Percentiles rank a stretch among this genome's conserved stretches.
Evolutionary conservation across 192 early-diverging fungal species (phyloP).

Genomic region (Linderina pennispora): DNA sequence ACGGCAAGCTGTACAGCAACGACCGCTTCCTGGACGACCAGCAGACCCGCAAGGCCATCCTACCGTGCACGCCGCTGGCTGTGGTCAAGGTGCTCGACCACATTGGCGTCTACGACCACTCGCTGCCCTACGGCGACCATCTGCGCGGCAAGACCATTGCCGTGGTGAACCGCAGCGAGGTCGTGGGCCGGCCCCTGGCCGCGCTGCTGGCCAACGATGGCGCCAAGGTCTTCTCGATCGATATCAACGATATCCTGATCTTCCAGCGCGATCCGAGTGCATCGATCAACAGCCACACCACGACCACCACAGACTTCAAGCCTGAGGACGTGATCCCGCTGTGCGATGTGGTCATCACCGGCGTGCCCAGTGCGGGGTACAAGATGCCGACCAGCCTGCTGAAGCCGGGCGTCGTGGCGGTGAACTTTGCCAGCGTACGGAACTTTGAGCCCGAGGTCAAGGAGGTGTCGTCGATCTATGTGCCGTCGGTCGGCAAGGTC

Average conservation of each 20-base stretch:
- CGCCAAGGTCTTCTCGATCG: constrained; percentile 93
- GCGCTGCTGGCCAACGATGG: constrained; percentile 98
- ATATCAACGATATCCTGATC: constrained; percentile 80
- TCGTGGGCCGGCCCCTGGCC: constrained; percentile 95
- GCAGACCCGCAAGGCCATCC: constrained; percentile 86
- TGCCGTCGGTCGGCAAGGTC: constrained; percentile 95
- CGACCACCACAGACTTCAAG: constrained; percentile 59
- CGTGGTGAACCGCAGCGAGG: constrained; percentile 92
- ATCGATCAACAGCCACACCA: constrained; percentile 60
- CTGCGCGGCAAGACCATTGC: constrained; percentile 90
- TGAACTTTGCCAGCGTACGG: constrained; percentile 93
- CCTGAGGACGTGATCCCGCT: constrained; percentile 72
- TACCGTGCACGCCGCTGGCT: constrained; percentile 98
- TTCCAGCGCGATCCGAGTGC: constrained; percentile 67
- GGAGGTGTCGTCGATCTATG: constrained; percentile 91
- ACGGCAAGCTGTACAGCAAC: constrained; percentile 97
- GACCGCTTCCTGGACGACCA: constrained; percentile 79
- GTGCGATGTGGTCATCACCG: constrained; percentile 98
- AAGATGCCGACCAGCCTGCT: constrained; percentile 80
- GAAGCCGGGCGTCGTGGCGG: constrained; percentile 94
- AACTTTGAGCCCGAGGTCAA: constrained; percentile 95
- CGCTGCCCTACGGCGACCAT: constrained; percentile 88
- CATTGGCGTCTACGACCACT: constrained; percentile 87
- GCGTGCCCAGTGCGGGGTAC: constrained; percentile 85
- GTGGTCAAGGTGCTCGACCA: constrained; percentile 95